Conservation (phyloP, 805 yeast genomes). For the Spathaspora sp. region DNA sequence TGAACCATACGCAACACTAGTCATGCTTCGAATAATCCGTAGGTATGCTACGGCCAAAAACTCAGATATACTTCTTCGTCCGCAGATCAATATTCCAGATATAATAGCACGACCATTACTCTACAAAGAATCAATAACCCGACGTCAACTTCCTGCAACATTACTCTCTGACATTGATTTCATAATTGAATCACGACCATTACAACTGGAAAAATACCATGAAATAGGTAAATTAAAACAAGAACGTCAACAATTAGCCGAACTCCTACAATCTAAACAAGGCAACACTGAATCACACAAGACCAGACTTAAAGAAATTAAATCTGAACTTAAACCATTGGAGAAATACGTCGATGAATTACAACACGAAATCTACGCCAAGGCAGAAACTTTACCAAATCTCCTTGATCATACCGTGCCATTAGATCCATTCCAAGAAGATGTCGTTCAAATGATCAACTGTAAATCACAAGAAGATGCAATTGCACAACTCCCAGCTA, state of each 20-base stretch:
- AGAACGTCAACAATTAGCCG: constrained; percentile 24
- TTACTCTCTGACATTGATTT: constrained; percentile 18
- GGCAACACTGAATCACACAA: constrained; percentile 5
- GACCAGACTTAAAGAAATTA: constrained; percentile 17
- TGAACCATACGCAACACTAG: not conserved
- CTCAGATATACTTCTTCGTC: constrained; percentile 12
- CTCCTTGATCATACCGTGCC: constrained; percentile 48
- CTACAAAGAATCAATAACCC: constrained; percentile 24
- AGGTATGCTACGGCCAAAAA: constrained; percentile 2
- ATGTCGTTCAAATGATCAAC: constrained; percentile 51
- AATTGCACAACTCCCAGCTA: constrained; percentile 3
- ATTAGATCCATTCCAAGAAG: constrained; percentile 34
- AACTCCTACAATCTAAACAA: constrained; percentile 12
- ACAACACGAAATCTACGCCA: constrained; percentile 32
- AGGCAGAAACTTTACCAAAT: constrained; percentile 62
- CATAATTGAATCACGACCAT: constrained; percentile 21
- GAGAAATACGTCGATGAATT: constrained; percentile 21
- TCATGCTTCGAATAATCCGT: not conserved
- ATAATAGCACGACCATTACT: constrained; percentile 16
- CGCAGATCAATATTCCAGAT: constrained; percentile 22
- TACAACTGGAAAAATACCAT: constrained; percentile 18
- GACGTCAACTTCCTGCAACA: constrained; percentile 20
- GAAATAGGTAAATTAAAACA: constrained; percentile 23
- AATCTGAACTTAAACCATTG: constrained; percentile 21
- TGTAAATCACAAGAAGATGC: constrained; percentile 31